Evolutionary conservation across 352 stramenopile genomes (phyloP).

Genomic region (Pythium insidiosum): DNA sequence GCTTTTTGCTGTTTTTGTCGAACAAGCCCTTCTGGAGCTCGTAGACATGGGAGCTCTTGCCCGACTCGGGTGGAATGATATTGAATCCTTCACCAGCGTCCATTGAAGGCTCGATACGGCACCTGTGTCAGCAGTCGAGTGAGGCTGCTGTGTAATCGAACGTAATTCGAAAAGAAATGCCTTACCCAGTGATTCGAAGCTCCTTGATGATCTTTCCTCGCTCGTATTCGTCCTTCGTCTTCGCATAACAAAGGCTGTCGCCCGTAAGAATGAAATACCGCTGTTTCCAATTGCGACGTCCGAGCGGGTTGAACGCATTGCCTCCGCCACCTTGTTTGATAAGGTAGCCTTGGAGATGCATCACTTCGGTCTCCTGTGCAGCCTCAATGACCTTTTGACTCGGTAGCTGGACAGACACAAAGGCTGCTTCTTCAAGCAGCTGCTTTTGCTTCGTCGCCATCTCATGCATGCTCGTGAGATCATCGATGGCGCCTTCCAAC

Average conservation of each 20-base stretch:
- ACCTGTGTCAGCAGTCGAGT: constrained; percentile 19
- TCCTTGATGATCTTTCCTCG: constrained; percentile 84
- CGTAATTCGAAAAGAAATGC: background rate
- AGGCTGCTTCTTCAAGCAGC: constrained; percentile 67
- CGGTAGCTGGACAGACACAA: constrained; percentile 73
- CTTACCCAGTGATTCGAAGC: constrained; percentile 64
- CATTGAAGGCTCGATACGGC: constrained; percentile 56
- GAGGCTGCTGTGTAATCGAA: background rate
- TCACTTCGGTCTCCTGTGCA: constrained; percentile 51
- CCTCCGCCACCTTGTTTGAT: constrained; percentile 82
- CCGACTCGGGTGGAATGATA: constrained; percentile 47
- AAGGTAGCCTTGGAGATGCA: constrained; percentile 72
- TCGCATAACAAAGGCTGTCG: constrained; percentile 68
- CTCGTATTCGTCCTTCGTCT: constrained; percentile 84
- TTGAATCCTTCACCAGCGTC: constrained; percentile 81
- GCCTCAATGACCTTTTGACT: constrained; percentile 78
- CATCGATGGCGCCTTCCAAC: constrained; percentile 53
- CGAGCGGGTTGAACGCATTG: constrained; percentile 67
- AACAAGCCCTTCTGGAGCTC: constrained; percentile 70
- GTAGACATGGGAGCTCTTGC: constrained; percentile 59
- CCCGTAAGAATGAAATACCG: constrained; percentile 81
- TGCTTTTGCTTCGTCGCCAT: constrained; percentile 63
- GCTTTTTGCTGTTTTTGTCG: constrained; percentile 75
- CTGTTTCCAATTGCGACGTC: constrained; percentile 85
- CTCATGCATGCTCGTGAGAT: constrained; percentile 55